phyloP scores from a whole-genome alignment of 768 basidiomycete genomes.

The Lentinula aciculospora region DNA sequence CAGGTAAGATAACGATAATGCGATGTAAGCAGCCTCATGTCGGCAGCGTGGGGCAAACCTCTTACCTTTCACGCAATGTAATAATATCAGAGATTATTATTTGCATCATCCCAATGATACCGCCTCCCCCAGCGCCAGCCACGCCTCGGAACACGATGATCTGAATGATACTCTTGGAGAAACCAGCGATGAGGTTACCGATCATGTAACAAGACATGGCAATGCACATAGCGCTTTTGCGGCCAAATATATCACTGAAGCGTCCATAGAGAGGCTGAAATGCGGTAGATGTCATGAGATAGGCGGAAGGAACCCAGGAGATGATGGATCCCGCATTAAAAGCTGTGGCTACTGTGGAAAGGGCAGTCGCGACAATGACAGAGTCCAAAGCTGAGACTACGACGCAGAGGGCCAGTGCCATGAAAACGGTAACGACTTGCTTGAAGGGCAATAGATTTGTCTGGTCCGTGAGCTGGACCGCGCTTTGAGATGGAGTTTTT shows the following conservation, averaged over 20 bases:
- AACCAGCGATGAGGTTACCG: constrained; percentile 62
- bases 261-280: constrained; percentile 60
- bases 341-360: constrained; percentile 63
- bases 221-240: constrained; percentile 53
- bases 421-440: constrained; percentile 58
- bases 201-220: constrained; percentile 61
- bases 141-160: constrained; percentile 67
- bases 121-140: constrained; percentile 68
- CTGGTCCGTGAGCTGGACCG: constrained; percentile 54
- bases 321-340: constrained; percentile 60
- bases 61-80: constrained; percentile 57
- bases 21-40: not conserved
- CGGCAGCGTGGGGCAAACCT: not conserved
- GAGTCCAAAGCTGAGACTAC: constrained; percentile 63
- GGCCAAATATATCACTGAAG: constrained; percentile 62
- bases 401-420: constrained; percentile 54
- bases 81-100: constrained; percentile 74
- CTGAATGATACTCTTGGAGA: constrained; percentile 58
- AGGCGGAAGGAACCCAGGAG: constrained; percentile 72
- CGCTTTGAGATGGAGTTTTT: constrained; percentile 5
- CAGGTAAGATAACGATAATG: not conserved
- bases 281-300: constrained; percentile 61
- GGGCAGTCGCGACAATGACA: constrained; percentile 67
- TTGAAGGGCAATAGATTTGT: constrained; percentile 68
- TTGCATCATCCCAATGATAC: constrained; percentile 63